Evolutionary conservation across 2,329 filamentous ascomycete species (phyloP), one percentile per base, ranked within the genome.

Genomic region (Diaporthe sp.): DNA sequence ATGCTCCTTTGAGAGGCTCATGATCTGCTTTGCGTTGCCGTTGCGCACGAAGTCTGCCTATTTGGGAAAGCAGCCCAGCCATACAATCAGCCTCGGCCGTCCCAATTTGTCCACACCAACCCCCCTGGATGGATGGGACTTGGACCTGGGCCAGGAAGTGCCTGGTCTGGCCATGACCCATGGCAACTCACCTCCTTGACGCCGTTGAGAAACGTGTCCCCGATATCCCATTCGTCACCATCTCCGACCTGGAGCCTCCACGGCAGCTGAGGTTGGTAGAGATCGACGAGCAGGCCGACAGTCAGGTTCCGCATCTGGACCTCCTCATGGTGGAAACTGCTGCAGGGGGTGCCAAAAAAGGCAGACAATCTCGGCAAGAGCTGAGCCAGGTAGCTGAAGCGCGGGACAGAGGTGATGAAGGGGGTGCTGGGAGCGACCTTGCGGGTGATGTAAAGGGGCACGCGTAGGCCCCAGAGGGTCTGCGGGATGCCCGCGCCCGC

Each of bases 1-100:
- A 82, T 97, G 92, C 60, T 94, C 92, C 82, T 95, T 96, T 76
- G 93, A 95, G 80, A 98, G 86, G 71, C 92, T 93, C 95, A 98
- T 97, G 80, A 97, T 96, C 76, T 94, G 93, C 82, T 96, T 95
- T 22, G 95, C 95, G 71, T 94, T 97, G 58, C 95, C 95, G 78
- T 97, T 96, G 69, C 96, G 91, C 68, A 97, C 87, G 78, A 95
- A 97, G 83, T 98, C 95, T 40, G 96, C 95, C 88, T 91, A 73
- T 68, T 66, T 30, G 57, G 45, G 61, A 40, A 35, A 35, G 71
- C 55, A 75, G 70, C 55, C 64, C 42, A 42, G 69, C 5, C 55
- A 47, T 10, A 35, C 17, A 22, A n/a, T 74, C 68, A 50, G 40
- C 47, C 17, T 55, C 55, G n/a, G 55, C 28, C 17, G 42, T 61